phyloP scores from a whole-genome alignment of 2,329 filamentous ascomycete species.

The Aspergillus ochraceus region DNA sequence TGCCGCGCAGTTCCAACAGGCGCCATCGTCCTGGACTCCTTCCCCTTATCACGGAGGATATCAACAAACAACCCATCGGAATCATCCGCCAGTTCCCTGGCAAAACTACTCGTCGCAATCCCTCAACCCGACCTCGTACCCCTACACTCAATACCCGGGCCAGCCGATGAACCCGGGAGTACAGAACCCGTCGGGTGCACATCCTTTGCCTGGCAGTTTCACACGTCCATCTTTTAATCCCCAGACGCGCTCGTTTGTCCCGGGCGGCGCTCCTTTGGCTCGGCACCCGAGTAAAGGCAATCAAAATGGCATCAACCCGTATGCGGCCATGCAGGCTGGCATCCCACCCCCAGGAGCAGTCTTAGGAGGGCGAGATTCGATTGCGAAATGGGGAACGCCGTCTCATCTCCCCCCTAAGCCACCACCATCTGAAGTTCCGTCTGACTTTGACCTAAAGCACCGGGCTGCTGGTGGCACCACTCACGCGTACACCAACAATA shows the following conservation, averaged over 20 bases:
- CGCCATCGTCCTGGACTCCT: constrained; percentile 32
- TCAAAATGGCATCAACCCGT: constrained; percentile 29
- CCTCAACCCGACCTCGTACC: constrained; percentile 59
- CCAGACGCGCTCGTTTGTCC: constrained; percentile 89
- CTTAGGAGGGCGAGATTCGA: constrained; percentile 37
- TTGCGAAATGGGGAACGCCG: constrained; percentile 53
- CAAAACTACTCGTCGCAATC: constrained; percentile 37
- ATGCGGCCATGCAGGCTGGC: constrained; percentile 22
- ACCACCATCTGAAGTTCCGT: constrained; percentile 48
- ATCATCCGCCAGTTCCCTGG: constrained; percentile 42
- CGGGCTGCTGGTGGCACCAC: constrained; percentile 25
- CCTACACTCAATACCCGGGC: constrained; percentile 74
- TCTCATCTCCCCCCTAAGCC: constrained; percentile 52
- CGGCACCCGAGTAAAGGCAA: constrained; percentile 35
- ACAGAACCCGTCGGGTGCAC: constrained; percentile 71
- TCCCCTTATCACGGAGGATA: constrained; percentile 34
- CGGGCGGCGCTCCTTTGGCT: constrained; percentile 49
- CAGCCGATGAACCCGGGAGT: constrained; percentile 59
- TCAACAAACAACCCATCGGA: constrained; percentile 37
- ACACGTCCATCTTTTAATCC: constrained; percentile 88
- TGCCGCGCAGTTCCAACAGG: constrained; percentile 32
- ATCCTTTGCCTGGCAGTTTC: constrained; percentile 81
- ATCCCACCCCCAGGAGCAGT: constrained; percentile 28
- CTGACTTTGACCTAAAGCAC: constrained; percentile 42
- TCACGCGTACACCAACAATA: constrained; percentile 24